These are phyloP conservation scores for Micromonas pusilla DNA, from an alignment of 139 green algal genomes.

Conservation along the genomic window DNA sequence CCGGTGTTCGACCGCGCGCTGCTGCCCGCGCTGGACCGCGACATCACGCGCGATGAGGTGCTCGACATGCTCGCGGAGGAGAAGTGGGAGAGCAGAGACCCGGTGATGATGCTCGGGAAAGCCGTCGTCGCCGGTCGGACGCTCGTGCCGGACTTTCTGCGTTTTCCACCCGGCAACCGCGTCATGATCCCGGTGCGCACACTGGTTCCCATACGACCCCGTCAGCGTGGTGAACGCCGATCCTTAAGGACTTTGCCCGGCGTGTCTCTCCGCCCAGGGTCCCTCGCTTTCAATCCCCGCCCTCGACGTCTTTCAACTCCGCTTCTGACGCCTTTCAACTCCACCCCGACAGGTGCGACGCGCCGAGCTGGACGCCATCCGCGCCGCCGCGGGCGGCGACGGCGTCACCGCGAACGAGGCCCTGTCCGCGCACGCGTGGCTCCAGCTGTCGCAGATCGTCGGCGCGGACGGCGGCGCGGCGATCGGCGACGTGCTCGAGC, in stretches of 20 bases:
- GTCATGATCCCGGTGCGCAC: slow-evolving; percentile 6
- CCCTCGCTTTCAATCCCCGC: too few species aligned
- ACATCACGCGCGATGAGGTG: not conserved
- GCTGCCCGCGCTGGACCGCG: not conserved
- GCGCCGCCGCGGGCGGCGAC: not conserved
- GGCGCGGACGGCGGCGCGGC: too few species aligned
- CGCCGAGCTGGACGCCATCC: too few species aligned
- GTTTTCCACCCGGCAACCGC: slow-evolving; percentile 17
- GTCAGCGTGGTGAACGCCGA: too few species aligned
- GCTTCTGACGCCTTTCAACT: too few species aligned
- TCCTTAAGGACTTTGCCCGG: too few species aligned
- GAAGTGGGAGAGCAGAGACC: not conserved
- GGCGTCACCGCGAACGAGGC: slow-evolving; percentile 21
- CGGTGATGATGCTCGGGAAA: slow-evolving; percentile 5
- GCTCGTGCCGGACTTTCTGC: slow-evolving; percentile 11
- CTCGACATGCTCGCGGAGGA: slow-evolving; percentile 4
- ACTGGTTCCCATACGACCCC: not conserved
- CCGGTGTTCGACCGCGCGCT: slow-evolving; percentile 15
- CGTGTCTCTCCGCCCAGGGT: too few species aligned
- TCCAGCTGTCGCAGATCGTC: not conserved
- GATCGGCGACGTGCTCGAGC: not conserved
- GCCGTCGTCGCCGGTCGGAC: not conserved
- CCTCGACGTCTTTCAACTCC: too few species aligned
- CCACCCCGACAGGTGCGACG: too few species aligned
- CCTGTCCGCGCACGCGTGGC: slow-evolving; percentile 15